Conservation (phyloP, 208 protist species). For the Wallacemonas rigidus region DNA sequence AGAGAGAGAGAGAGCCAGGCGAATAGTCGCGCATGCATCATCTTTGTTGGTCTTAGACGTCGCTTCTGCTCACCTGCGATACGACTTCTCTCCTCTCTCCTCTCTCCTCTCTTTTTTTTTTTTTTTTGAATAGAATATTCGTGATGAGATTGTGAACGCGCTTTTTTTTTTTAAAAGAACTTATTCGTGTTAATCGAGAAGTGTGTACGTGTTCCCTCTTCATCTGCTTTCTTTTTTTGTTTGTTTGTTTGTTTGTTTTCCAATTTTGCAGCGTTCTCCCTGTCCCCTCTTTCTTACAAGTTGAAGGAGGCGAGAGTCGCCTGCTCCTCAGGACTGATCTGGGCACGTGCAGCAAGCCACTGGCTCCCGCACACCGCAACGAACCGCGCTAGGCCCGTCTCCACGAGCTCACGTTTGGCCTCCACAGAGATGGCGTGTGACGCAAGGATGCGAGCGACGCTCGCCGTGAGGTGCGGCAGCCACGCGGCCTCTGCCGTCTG, state of each 20-base stretch:
- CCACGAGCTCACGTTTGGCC: slow-evolving; percentile 51
- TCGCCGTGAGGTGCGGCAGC: slow-evolving; percentile 38
- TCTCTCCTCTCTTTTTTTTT: too few relatives aligned
- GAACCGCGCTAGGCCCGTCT: slow-evolving; percentile 37
- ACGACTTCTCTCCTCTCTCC: too few relatives aligned
- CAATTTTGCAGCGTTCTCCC: too few relatives aligned
- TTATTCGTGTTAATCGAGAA: too few relatives aligned
- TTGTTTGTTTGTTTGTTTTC: neutral
- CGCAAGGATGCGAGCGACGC: slow-evolving; percentile 45
- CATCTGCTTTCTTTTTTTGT: neutral
- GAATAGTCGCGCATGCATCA: too few relatives aligned
- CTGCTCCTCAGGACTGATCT: slow-evolving; percentile 37
- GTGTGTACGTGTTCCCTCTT: neutral
- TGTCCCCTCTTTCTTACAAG: slow-evolving; percentile 18
- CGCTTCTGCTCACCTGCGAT: too few relatives aligned
- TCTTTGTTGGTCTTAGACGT: too few relatives aligned
- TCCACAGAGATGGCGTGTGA: slow-evolving; percentile 48
- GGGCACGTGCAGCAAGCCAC: slow-evolving; percentile 36
- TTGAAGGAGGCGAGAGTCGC: slow-evolving; percentile 33
- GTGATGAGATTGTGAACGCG: too few relatives aligned
- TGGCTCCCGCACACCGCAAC: slow-evolving; percentile 21
- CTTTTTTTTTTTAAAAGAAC: too few relatives aligned
- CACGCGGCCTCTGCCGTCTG: slow-evolving; percentile 30
- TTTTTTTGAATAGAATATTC: too few relatives aligned
- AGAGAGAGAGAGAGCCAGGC: too few relatives aligned